Percentiles rank a stretch among this genome's conserved stretches.
Evolutionary conservation across 768 basidiomycete species (phyloP).

Genomic region (Infundibulicybe gibba): DNA sequence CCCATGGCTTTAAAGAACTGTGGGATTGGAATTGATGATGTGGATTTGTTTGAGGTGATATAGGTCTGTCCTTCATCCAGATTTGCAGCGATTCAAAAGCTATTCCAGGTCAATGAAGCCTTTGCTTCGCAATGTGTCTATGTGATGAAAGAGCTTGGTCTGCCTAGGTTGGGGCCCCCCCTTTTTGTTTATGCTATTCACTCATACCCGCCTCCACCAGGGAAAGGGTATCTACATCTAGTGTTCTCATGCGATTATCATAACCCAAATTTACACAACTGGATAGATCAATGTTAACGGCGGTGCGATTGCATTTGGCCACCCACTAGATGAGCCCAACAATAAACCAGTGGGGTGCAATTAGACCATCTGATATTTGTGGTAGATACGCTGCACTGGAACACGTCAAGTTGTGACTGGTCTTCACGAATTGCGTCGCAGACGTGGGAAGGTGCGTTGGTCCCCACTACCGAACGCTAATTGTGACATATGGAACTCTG

Average conservation of each 20-base stretch:
- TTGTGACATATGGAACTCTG: slow-evolving; percentile 3
- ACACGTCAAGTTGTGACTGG: slow-evolving; percentile 84
- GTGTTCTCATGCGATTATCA: not conserved
- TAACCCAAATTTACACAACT: not conserved
- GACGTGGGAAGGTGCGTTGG: slow-evolving; percentile 58
- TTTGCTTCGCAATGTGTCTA: slow-evolving; percentile 86
- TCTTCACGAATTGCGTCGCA: slow-evolving; percentile 65
- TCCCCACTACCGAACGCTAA: not conserved
- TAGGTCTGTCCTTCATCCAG: not conserved
- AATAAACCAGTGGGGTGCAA: not conserved
- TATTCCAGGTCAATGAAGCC: slow-evolving; percentile 79
- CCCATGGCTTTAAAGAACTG: slow-evolving; percentile 66
- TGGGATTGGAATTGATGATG: slow-evolving; percentile 64
- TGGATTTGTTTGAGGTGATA: slow-evolving; percentile 75
- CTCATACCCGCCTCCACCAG: slow-evolving; percentile 14
- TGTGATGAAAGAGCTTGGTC: slow-evolving; percentile 58
- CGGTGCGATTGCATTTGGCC: slow-evolving; percentile 85
- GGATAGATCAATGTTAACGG: slow-evolving; percentile 80
- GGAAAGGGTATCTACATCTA: slow-evolving; percentile 23
- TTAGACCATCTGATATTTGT: slow-evolving; percentile 1
- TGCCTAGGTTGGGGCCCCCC: slow-evolving; percentile 34
- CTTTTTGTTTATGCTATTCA: not conserved
- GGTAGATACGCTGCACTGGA: slow-evolving; percentile 69
- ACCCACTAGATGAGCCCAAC: slow-evolving; percentile 69
- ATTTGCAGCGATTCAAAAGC: not conserved